These are phyloP conservation scores for Graphilbum fragrans DNA, from an alignment of 2,329 filamentous ascomycete species.

Conservation along the genomic window DNA sequence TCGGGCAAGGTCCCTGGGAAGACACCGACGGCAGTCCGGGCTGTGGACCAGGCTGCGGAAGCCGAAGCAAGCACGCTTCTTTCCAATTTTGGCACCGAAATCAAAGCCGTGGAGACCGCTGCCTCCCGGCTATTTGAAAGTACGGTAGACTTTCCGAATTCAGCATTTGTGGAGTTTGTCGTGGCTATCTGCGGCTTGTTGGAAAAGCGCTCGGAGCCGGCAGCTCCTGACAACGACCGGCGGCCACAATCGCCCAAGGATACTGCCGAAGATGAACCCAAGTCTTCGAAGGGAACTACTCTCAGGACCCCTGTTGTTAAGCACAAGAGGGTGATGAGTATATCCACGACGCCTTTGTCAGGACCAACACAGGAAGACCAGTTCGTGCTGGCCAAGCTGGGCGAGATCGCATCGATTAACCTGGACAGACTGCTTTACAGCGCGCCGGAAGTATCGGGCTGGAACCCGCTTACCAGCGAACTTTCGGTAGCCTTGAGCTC, in stretches of 20 bases:
- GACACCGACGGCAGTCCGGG: conserved; percentile 33
- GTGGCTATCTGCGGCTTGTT: conserved; percentile 63
- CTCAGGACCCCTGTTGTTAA: conserved; percentile 21
- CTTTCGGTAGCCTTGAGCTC: conserved; percentile 39
- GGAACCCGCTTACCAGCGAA: conserved; percentile 52
- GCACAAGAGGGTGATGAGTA: conserved; percentile 32
- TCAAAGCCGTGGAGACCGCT: conserved; percentile 79
- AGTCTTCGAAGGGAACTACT: conserved; percentile 8
- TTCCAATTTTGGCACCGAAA: conserved; percentile 64
- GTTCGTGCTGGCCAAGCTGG: conserved; percentile 61
- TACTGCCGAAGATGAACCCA: not conserved
- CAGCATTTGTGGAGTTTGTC: conserved; percentile 67
- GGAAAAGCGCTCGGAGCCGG: conserved; percentile 22
- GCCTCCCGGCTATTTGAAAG: conserved; percentile 81
- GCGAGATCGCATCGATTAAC: conserved; percentile 62
- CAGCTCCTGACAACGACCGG: not conserved
- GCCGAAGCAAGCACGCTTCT: conserved; percentile 38
- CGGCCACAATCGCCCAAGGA: not conserved
- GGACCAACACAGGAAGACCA: conserved; percentile 49
- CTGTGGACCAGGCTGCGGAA: conserved; percentile 34
- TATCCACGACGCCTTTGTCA: conserved; percentile 29
- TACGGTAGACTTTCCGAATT: conserved; percentile 79
- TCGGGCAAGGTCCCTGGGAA: conserved; percentile 42
- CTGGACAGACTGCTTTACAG: conserved; percentile 61
- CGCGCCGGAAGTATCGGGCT: conserved; percentile 58